Evolutionary conservation across 768 basidiomycete genomes (phyloP), one percentile per base, ranked within the genome.

Genomic region (Boletus subparvulus): DNA sequence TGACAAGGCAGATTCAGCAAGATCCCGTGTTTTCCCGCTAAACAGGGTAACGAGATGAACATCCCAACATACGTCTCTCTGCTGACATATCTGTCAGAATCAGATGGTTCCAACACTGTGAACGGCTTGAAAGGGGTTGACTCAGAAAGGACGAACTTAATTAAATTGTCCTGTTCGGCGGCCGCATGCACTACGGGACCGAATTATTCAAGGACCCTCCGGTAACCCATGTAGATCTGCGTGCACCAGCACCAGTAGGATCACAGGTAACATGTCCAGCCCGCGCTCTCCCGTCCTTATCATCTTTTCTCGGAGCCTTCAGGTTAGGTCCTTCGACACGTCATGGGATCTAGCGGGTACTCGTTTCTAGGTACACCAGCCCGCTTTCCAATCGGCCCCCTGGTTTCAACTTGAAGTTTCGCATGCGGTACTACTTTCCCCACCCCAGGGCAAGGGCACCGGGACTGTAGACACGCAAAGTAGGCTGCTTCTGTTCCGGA

Each of bases 401-500:
- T 47, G 21, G 13, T 33, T 21, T 21, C 21, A 21, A 21, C 21
- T 2, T 21, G 2, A 21, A 21, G 21, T 19, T 33, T 51, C 43
- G 35, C 32, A 51, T 48, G 12, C 24, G 32, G 42, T 26, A 32
- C 12, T 47, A 12, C n/a, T 37, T 52, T 56, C 50, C 65, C 50
- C 35, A 24, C 47, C 52, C 39, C 33, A 61, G 36, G 35, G 19
- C 39, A 76, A 65, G 13, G 26, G 26, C 26, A 26, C 26, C 26
- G 26, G 26, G 26, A 26, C 26, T 10, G 16, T 26, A 41, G 51
- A n/a, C 42, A 73, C 12, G 77, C 74, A 12, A 77, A 78, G 65
- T 72, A 65, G 55, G 77, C 71, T 39, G 10, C 1, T 47, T 52
- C 46, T 51, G 50, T 26, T 39, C 54, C 19, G 28, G 59, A 42